Evolutionary conservation across 192 early-diverging fungal species (phyloP).

Genomic region (Oehlia diaphana): DNA sequence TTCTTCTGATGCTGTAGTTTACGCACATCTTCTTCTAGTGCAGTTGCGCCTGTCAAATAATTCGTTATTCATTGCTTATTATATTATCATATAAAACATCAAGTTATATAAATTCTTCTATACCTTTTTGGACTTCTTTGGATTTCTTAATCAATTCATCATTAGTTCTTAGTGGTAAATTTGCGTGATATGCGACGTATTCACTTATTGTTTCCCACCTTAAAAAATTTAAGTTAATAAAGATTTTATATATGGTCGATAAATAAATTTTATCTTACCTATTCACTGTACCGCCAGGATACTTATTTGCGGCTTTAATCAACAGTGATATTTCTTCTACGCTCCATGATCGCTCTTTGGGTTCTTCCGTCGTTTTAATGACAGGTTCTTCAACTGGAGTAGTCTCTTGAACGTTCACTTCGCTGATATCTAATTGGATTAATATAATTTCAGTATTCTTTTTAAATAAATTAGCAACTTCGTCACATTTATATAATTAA

Average conservation of each 20-base stretch:
- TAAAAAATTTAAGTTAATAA: background rate
- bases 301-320: constrained; percentile 81
- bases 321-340: constrained; percentile 70
- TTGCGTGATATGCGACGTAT: constrained; percentile 73
- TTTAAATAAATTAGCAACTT: background rate
- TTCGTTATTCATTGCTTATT: background rate
- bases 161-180: constrained; percentile 52
- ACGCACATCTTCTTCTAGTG: constrained; percentile 41
- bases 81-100: background rate
- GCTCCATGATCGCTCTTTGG: constrained; percentile 51
- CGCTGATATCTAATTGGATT: constrained; percentile 27
- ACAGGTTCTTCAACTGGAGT: background rate
- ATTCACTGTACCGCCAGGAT: constrained; percentile 72
- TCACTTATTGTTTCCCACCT: constrained; percentile 81
- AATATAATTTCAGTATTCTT: too few relatives aligned
- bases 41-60: constrained; percentile 28
- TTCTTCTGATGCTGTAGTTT: constrained; percentile 40
- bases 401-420: constrained; percentile 5
- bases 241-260: background rate
- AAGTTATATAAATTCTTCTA: background rate
- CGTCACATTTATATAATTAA: background rate
- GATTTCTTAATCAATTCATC: constrained; percentile 76
- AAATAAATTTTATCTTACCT: constrained; percentile 37
- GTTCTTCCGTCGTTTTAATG: background rate
- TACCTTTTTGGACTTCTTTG: constrained; percentile 67